phyloP scores from a whole-genome alignment of 1,139 yeast genomes.

The Geotrichum australiense region DNA sequence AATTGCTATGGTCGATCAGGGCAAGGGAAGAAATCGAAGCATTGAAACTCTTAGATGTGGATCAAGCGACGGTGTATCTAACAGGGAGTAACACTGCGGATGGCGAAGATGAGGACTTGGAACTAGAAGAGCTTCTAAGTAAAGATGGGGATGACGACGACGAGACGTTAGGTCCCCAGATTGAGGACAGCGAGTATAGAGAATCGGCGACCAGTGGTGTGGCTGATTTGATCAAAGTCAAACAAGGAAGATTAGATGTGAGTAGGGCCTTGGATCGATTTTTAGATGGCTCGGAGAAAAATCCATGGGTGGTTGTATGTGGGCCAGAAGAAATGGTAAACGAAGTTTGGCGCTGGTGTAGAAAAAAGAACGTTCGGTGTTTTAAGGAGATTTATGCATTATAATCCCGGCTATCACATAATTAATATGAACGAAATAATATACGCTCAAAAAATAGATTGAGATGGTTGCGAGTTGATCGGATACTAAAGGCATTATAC shows the following conservation, averaged over 20 bases:
- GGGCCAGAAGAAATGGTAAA: constrained; percentile 53
- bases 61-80: constrained; percentile 33
- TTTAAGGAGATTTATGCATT: constrained; percentile 38
- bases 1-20: constrained; percentile 50
- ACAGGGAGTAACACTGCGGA: constrained; percentile 25
- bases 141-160: constrained; percentile 19
- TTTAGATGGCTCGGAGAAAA: no score
- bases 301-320: constrained; percentile 59
- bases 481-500: no score
- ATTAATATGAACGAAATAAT: no score
- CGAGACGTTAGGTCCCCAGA: no score
- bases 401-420: no score
- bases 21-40: constrained; percentile 40
- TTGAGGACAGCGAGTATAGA: no score
- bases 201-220: not conserved
- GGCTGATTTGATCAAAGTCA: not conserved
- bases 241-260: not conserved
- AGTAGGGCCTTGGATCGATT: not conserved
- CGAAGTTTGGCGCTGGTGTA: constrained; percentile 45
- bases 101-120: constrained; percentile 24
- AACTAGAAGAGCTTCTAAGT: constrained; percentile 26
- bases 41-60: constrained; percentile 33
- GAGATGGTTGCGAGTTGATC: no score
- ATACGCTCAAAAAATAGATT: no score
- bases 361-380: constrained; percentile 35